Percentiles rank a stretch among this genome's conserved stretches.
phyloP scores from a whole-genome alignment of 1,284 basidiomycete species.

The Cryptococcus sp. region DNA sequence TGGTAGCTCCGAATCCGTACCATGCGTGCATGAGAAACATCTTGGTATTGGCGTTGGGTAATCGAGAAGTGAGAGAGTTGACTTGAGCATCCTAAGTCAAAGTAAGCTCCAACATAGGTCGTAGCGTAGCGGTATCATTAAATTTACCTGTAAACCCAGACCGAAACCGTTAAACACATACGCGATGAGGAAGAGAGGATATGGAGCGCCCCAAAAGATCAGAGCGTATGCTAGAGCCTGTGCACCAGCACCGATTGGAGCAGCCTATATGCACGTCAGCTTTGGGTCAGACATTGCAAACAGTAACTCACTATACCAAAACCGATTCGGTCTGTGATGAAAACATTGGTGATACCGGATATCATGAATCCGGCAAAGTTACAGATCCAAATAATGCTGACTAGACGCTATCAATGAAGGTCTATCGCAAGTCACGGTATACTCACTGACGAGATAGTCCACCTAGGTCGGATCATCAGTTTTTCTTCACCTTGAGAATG shows the following conservation, averaged over 20 bases:
- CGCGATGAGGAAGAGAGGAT: slow-evolving; percentile 60
- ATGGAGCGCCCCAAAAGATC: slow-evolving; percentile 60
- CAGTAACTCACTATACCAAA: slow-evolving; percentile 54
- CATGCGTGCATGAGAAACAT: slow-evolving; percentile 63
- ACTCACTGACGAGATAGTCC: slow-evolving; percentile 36
- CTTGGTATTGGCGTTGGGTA: slow-evolving; percentile 46
- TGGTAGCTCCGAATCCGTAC: slow-evolving; percentile 63
- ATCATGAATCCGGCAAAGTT: slow-evolving; percentile 56
- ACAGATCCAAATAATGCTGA: slow-evolving; percentile 58
- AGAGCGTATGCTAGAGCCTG: slow-evolving; percentile 55
- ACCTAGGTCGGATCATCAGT: slow-evolving; percentile 13
- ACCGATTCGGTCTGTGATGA: slow-evolving; percentile 54
- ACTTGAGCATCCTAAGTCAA: slow-evolving; percentile 36
- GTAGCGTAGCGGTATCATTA: slow-evolving; percentile 48
- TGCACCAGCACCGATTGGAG: slow-evolving; percentile 29
- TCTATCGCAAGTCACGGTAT: not conserved
- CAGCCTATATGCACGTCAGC: slow-evolving; percentile 16
- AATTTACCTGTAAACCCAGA: slow-evolving; percentile 53
- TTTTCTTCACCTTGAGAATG: not conserved
- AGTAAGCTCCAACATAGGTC: not conserved
- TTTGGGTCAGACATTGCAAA: not conserved
- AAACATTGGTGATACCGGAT: slow-evolving; percentile 54
- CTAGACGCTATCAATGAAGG: slow-evolving; percentile 23
- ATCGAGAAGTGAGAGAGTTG: slow-evolving; percentile 32
- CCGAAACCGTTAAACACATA: slow-evolving; percentile 62